A percentile compares a stretch with the other conserved stretches of the same genome.
Evolutionary conservation across 2,329 filamentous ascomycete species (phyloP).

Genomic region (Ophiostoma pallidulum): DNA sequence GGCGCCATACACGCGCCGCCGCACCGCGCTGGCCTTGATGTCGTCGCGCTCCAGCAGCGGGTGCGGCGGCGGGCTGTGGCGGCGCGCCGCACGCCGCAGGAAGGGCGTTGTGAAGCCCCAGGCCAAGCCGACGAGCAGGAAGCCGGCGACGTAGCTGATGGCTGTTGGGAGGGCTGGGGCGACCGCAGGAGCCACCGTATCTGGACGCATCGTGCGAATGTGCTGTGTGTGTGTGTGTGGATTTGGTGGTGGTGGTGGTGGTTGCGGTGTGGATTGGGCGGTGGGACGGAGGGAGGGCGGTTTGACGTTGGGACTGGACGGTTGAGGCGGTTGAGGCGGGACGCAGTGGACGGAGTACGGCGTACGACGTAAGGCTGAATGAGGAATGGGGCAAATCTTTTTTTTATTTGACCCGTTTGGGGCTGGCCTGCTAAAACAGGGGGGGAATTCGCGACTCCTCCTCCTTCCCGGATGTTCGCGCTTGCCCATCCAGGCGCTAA

Average conservation of each 20-base stretch:
- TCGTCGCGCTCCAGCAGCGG: constrained; percentile 41
- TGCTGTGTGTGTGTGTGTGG: neutral
- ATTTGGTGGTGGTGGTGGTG: neutral
- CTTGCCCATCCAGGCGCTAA: too few species aligned
- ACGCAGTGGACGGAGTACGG: too few species aligned
- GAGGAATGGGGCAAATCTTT: too few species aligned
- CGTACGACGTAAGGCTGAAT: neutral
- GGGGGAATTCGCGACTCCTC: too few species aligned
- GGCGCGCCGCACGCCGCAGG: constrained; percentile 74
- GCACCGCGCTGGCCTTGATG: constrained; percentile 50
- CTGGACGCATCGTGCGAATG: too few species aligned
- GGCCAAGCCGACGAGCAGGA: constrained; percentile 80
- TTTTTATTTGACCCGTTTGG: too few species aligned
- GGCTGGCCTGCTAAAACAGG: neutral
- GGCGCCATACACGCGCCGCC: constrained; percentile 51
- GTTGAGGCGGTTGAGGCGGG: too few species aligned
- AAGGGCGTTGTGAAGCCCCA: constrained; percentile 93
- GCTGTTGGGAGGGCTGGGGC: constrained; percentile 26
- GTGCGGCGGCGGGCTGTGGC: constrained; percentile 57
- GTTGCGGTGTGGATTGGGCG: neutral
- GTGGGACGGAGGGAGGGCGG: neutral
- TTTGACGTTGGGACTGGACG: neutral
- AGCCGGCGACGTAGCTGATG: constrained; percentile 79
- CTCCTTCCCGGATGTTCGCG: neutral
- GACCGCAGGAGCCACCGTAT: too few species aligned